Evolutionary conservation across 352 stramenopile species (phyloP), one percentile per base, ranked within the genome.

Genomic region (Globisporangium irregulare): DNA sequence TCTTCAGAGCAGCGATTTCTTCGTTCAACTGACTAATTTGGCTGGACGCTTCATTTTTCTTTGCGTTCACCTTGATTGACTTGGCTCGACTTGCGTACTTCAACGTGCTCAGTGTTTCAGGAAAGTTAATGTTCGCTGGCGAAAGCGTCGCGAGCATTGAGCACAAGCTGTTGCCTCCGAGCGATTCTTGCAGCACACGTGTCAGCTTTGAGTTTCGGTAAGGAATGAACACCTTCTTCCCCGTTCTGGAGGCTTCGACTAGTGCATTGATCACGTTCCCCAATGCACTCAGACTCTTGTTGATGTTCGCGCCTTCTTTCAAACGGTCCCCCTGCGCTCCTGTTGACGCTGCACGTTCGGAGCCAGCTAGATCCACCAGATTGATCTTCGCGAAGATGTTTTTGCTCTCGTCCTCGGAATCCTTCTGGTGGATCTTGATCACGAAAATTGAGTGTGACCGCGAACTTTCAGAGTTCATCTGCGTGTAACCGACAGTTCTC

Each of bases 191-290:
- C 8, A 98, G 64, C 1, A 98, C 87, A 34, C 93, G 87, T 0
- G 94, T 98, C n/a, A 98, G 81, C 69, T 98, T 98, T 0, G 91
- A 98, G 73, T 98, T 96, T 43, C 94, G 83, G 63, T 98, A 98
- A 12, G 94, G 94, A 50, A 98, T 93, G 64, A 98, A 96, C 4
- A 92, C 78, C 60, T 95, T 97, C 72, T 94, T 97, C 58, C 87
- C 77, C 2, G 76, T 87, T 54, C 86, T 71, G 15, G 84, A 93
- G 3, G 81, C 89, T 67, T 95, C 87, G 6, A 96, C 91, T 3
- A 98, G 82, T 22, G 91, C 92, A 36, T 97, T 98, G 67, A 98
- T 98, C 18, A 98, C 93, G 51, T 97, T 97, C 0, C 94, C 93
- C 22, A 98, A 76, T 0, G 92, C 93, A 66, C 91, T 97, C 1